Conservation (phyloP, 148 eudicot species). For the Nepenthes mirabilis region DNA sequence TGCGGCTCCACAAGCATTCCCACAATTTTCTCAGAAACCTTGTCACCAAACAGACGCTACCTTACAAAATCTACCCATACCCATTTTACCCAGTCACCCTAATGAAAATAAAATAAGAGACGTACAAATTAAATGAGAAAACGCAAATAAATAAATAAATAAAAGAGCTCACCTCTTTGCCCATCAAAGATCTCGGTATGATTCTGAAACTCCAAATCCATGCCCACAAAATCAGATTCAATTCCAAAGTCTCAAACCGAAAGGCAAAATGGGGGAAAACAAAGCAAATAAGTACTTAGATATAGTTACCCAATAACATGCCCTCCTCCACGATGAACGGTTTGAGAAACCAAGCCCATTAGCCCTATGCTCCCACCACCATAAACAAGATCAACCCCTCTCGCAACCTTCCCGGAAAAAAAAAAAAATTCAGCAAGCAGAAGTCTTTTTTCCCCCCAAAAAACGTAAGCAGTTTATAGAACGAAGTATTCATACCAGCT, state of each 20-base stretch:
- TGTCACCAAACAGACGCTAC: background rate
- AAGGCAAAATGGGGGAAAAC: background rate
- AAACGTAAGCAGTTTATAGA: background rate
- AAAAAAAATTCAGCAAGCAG: background rate
- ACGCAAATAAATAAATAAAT: background rate
- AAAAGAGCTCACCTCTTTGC: slow-evolving; percentile 22
- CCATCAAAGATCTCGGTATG: slow-evolving; percentile 1
- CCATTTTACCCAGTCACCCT: background rate
- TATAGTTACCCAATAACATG: background rate
- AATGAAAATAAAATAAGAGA: too few relatives aligned
- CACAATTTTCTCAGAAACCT: background rate
- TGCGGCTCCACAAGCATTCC: slow-evolving; percentile 3
- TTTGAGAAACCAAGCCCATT: slow-evolving; percentile 4
- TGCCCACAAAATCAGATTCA: background rate
- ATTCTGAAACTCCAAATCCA: background rate
- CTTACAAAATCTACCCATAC: background rate
- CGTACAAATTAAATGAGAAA: too few relatives aligned
- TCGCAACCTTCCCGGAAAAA: background rate
- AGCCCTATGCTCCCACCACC: slow-evolving; percentile 3
- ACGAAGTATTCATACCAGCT: background rate
- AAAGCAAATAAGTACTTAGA: background rate
- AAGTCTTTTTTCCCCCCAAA: background rate
- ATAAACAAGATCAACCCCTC: slow-evolving; percentile 3
- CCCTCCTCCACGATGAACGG: slow-evolving; percentile 2
- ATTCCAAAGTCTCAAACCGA: background rate